These are phyloP conservation scores for Rhizoclosmatium sp. DNA, from an alignment of 192 early-diverging fungal genomes.

Conservation along the genomic window DNA sequence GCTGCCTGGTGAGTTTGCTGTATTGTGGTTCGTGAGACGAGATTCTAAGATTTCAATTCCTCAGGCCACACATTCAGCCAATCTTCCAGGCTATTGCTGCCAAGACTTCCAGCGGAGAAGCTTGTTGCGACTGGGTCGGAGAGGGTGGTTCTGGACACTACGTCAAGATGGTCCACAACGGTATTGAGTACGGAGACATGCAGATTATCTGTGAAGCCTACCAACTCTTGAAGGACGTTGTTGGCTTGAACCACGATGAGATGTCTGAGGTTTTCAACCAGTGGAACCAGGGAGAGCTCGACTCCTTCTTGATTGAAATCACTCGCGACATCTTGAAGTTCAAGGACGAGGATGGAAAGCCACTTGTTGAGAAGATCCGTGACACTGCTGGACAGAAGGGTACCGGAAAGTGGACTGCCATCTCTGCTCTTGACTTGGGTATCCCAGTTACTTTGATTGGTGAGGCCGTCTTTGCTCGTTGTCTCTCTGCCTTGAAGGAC, in stretches of 20 bases:
- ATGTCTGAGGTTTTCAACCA: conserved; percentile 86
- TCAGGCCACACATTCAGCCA: conserved; percentile 69
- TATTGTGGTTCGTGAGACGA: too few species aligned
- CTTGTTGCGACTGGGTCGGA: conserved; percentile 99
- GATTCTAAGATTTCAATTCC: too few species aligned
- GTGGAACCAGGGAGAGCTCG: conserved; percentile 98
- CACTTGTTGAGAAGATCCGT: conserved; percentile 92
- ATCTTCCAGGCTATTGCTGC: conserved; percentile 97
- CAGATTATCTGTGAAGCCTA: conserved; percentile 98
- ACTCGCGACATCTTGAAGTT: conserved; percentile 91
- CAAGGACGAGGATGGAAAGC: conserved; percentile 88
- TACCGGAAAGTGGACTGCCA: conserved; percentile 71
- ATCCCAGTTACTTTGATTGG: conserved; percentile 97
- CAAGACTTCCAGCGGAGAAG: conserved; percentile 83
- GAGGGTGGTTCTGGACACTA: conserved; percentile 97
- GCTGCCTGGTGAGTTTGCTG: conserved; percentile 79
- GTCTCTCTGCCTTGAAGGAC: conserved; percentile 94
- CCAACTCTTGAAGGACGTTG: conserved; percentile 88
- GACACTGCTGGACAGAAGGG: conserved; percentile 89
- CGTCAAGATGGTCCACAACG: conserved; percentile 99
- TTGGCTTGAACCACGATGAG: conserved; percentile 84
- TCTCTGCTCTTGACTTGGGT: conserved; percentile 93
- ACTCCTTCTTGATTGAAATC: conserved; percentile 98
- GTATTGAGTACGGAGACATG: conserved; percentile 99
- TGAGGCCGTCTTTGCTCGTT: conserved; percentile 97